Base-by-base conservation (phyloP, 305 asterid genomes). In the Lippia alba region DNA sequence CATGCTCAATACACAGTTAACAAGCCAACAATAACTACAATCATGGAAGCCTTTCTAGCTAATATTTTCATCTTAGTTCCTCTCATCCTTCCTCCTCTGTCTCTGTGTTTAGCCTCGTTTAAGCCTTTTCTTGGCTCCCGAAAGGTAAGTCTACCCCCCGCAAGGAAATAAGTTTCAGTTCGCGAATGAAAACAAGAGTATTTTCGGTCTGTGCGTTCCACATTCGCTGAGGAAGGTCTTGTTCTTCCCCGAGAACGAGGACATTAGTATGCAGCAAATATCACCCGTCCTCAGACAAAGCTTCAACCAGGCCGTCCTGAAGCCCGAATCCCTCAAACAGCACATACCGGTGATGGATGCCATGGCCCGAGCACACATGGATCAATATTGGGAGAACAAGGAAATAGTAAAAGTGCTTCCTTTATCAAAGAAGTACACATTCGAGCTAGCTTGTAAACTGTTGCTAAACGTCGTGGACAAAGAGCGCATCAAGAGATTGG, bases 121-220 rank as follows among this genome's bases (percentile, higher is more conserved):
- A 36, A 3, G 41, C 17, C 20, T 18, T 16, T 61, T 4, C 56
- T n/a, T n/a, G n/a, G 32, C 45, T 67, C 62, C 44, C 34, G n/a
- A 8, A 1, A 17, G 10, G 51, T 74, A 36, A 36, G 7, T 36
- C 41, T 36, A 36, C 79, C 79, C 79, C 18, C 45, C 84, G 20
- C 81, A 80, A 69, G 84, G 74, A 10, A 80, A 80, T 69, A 80
- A 80, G 56, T 76, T 76, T 49, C 58, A 76, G 5, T 79, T 79
- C 84, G 68, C 48, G 24, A 79, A 76, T 34, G 83, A 79, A 20
- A 76, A 70, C 76, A 76, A 70, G 24, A n/a, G n/a, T n/a, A 73
- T 70, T 14, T 48, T 76, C n/a, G 59, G 73, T 58, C 65, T 76
- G 41, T 76, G 80, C 76, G 65, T 70, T 73, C 80, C 80, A 58